Base-by-base conservation (phyloP, 2,329 filamentous ascomycete species). In the Elsinoe batatas region DNA sequence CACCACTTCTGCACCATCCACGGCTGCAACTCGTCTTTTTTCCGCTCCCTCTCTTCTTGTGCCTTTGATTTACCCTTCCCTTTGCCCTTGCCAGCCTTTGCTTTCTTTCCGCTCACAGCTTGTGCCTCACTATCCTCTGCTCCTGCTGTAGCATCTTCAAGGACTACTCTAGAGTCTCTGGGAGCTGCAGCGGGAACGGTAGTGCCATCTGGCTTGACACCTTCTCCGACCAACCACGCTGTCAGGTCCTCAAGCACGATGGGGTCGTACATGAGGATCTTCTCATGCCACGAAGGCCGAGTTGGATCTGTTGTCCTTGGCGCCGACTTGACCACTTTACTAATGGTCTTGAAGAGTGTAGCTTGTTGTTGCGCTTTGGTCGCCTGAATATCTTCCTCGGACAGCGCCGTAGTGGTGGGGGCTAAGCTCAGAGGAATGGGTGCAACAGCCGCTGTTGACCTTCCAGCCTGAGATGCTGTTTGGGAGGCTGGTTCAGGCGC, bases 201-300 rank as follows among this genome's bases (percentile, higher is more conserved):
- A 1, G 37, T 55, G 12, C 53, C 53, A 38, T 47, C 40, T 6
- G 30, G 22, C 12, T 61, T 33, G 6, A 67, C 12, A 33, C 61
- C 66, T 51, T 67, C 59, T 2, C 47, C 61, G 40, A 95, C 96
- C 13, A 97, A 71, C 87, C 90, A 97, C 0, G 74, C 71, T 0
- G 91, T 80, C 12, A 98, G 74, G 61, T 96, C 90, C 69, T 97
- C 91, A 0, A 96, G 71, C 1, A 93, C 78, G 42, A 98, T 85
- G 0, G 91, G 89, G 64, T 97, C 91, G 67, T 94, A 97, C 67
- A 97, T 81, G 5, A 97, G 75, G 46, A 98, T 96, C 71, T 90
- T 94, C 70, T 97, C 89, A 63, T 94, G 78, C 88, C 91, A 97
- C 1, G 81, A 89, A 2, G 76, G 77, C 2, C 67, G 64, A 5